These are phyloP conservation scores for Candida vartiovaarae DNA, from an alignment of 805 yeast species.

Conservation along the genomic window DNA sequence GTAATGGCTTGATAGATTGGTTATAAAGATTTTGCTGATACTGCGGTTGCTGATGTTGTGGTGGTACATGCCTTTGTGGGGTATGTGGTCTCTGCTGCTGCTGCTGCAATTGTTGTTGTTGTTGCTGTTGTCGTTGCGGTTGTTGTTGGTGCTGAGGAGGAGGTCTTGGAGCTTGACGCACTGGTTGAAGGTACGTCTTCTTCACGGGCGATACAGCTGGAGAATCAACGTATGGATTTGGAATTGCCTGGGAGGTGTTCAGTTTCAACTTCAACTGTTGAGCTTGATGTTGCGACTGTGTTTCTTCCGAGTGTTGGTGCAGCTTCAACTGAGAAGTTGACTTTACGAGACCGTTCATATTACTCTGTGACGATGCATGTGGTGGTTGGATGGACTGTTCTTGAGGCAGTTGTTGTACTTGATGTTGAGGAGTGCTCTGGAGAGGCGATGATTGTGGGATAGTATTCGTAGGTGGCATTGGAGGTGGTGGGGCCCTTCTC, in stretches of 20 bases:
- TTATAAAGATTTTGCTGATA: slow-evolving; percentile 14
- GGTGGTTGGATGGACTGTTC: too few species aligned
- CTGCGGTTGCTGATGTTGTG: slow-evolving; percentile 7
- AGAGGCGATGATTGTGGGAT: too few species aligned
- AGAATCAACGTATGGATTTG: slow-evolving; percentile 18
- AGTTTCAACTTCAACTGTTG: slow-evolving; percentile 12
- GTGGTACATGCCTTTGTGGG: slow-evolving; percentile 1
- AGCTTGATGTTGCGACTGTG: slow-evolving; percentile 1
- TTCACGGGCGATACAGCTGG: slow-evolving; percentile 4
- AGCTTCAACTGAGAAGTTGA: slow-evolving; percentile 5
- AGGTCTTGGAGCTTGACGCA: slow-evolving; percentile 25
- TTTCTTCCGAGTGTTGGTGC: slow-evolving; percentile 6
- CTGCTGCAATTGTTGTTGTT: slow-evolving; percentile 2
- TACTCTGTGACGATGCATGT: too few species aligned
- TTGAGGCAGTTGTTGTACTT: too few species aligned
- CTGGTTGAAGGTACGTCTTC: slow-evolving; percentile 18
- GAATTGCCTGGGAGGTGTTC: slow-evolving; percentile 20
- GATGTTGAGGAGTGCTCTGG: too few species aligned
- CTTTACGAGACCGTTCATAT: slow-evolving; percentile 1
- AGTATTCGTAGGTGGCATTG: slow-evolving; percentile 17
- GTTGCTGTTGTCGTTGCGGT: slow-evolving; percentile 11
- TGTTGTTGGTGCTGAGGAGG: slow-evolving; percentile 22
- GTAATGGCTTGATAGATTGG: slow-evolving; percentile 17
- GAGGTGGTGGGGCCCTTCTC: slow-evolving; percentile 54
- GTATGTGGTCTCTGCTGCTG: slow-evolving; percentile 11